A percentile compares a stretch with the other conserved stretches of the same genome.
Conservation (phyloP, 192 early-diverging fungal genomes). For the Coemansia sp. region DNA sequence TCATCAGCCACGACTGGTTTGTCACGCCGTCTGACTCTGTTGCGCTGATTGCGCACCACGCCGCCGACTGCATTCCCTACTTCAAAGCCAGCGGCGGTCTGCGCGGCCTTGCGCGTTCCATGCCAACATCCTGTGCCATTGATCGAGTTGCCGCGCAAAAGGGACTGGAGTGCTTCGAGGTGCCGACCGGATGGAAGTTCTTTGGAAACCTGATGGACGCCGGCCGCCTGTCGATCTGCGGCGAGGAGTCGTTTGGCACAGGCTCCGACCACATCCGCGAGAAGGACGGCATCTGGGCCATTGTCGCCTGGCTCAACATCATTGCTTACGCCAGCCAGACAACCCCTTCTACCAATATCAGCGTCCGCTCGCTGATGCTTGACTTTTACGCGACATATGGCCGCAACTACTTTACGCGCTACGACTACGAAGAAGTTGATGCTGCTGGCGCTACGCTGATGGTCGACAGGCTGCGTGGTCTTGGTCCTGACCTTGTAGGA, state of each 20-base stretch:
- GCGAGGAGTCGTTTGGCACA: slow-evolving; percentile 98
- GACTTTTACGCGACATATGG: slow-evolving; percentile 83
- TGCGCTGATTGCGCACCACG: slow-evolving; percentile 92
- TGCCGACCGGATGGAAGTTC: slow-evolving; percentile 95
- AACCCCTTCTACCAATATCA: slow-evolving; percentile 38
- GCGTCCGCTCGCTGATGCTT: slow-evolving; percentile 79
- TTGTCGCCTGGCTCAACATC: slow-evolving; percentile 96
- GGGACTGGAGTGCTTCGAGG: slow-evolving; percentile 78
- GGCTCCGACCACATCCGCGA: slow-evolving; percentile 98
- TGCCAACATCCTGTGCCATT: slow-evolving; percentile 94
- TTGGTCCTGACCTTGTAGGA: slow-evolving; percentile 59
- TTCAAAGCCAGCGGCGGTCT: slow-evolving; percentile 77
- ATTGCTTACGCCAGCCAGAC: slow-evolving; percentile 71
- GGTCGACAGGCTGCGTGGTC: slow-evolving; percentile 68
- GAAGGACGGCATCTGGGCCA: slow-evolving; percentile 98
- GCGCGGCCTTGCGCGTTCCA: slow-evolving; percentile 86
- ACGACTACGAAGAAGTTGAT: slow-evolving; percentile 97
- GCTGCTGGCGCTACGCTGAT: slow-evolving; percentile 73
- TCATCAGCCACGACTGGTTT: slow-evolving; percentile 92
- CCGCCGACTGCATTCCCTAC: slow-evolving; percentile 84
- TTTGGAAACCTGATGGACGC: slow-evolving; percentile 99
- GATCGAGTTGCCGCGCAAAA: slow-evolving; percentile 87
- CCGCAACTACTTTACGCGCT: slow-evolving; percentile 95
- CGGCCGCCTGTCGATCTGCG: slow-evolving; percentile 88
- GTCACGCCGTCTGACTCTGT: slow-evolving; percentile 97